phyloP scores from a whole-genome alignment of 805 yeast genomes.

The Candida boleticola region DNA sequence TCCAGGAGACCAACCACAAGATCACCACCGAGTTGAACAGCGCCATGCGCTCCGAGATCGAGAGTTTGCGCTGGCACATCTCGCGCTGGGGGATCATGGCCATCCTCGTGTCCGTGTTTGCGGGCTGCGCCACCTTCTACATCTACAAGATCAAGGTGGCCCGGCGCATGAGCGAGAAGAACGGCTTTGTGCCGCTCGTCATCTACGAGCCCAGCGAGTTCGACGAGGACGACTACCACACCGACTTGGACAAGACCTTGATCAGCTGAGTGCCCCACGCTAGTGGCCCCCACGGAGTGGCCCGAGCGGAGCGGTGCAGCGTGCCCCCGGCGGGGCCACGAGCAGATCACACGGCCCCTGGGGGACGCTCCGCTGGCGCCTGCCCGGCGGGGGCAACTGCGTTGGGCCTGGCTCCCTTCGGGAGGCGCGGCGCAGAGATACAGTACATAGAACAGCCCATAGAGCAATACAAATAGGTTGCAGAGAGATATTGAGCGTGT shows the following conservation, averaged over 20 bases:
- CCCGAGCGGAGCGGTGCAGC: background rate
- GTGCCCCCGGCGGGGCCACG: background rate
- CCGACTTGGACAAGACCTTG: conserved; percentile 45
- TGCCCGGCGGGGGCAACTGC: background rate
- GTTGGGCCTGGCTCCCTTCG: background rate
- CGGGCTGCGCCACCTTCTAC: conserved; percentile 51
- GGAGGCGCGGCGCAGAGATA: no score
- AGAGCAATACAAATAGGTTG: no score
- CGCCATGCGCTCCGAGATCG: conserved; percentile 82
- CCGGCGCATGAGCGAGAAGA: conserved; percentile 18
- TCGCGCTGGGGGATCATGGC: conserved; percentile 86
- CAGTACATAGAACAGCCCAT: no score
- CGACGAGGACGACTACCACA: conserved; percentile 51
- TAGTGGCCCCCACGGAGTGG: background rate
- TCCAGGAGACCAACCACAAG: conserved; percentile 81
- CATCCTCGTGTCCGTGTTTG: conserved; percentile 61
- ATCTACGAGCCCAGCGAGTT: conserved; percentile 48
- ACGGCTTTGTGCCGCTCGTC: conserved; percentile 42
- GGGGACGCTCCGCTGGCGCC: background rate
- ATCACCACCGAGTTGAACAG: conserved; percentile 79
- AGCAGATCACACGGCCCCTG: no score
- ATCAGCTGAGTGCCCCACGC: conserved; percentile 7
- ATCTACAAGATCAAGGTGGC: conserved; percentile 32
- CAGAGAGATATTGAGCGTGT: no score
- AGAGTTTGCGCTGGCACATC: conserved; percentile 87